Conservation (phyloP, 2,329 filamentous ascomycete genomes). For the Alternaria sp. region DNA sequence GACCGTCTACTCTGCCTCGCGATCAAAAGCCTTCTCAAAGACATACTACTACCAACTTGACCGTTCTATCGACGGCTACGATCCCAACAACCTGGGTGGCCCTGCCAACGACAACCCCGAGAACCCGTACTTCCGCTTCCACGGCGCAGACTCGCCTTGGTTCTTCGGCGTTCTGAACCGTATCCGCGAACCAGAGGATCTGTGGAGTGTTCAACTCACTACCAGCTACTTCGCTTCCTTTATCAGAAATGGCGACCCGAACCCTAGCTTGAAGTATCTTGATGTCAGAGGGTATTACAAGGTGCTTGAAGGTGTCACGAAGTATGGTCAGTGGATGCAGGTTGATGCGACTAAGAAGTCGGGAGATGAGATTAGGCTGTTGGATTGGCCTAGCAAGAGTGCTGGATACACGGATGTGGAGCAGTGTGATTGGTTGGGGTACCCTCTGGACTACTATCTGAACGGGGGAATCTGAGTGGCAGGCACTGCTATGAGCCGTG, state of each 20-base stretch:
- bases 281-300: conserved; percentile 55
- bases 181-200: conserved; percentile 59
- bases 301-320: conserved; percentile 49
- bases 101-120: conserved; percentile 58
- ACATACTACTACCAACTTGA: conserved; percentile 68
- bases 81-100: conserved; percentile 60
- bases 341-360: conserved; percentile 44
- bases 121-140: conserved; percentile 62
- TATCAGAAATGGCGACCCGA: conserved; percentile 58
- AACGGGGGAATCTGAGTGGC: conserved; percentile 27
- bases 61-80: conserved; percentile 60
- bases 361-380: conserved; percentile 48
- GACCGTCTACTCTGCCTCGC: conserved; percentile 60
- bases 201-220: conserved; percentile 54
- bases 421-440: conserved; percentile 55
- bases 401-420: conserved; percentile 56
- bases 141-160: conserved; percentile 61
- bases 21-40: conserved; percentile 54
- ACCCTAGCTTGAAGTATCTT: conserved; percentile 55
- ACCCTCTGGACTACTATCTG: conserved; percentile 42
- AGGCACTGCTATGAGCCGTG: not conserved
- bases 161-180: conserved; percentile 60
- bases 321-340: conserved; percentile 44
- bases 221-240: conserved; percentile 60
- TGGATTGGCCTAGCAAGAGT: conserved; percentile 56